phyloP scores from a whole-genome alignment of 352 stramenopile genomes.

The Globisporangium lucens region DNA sequence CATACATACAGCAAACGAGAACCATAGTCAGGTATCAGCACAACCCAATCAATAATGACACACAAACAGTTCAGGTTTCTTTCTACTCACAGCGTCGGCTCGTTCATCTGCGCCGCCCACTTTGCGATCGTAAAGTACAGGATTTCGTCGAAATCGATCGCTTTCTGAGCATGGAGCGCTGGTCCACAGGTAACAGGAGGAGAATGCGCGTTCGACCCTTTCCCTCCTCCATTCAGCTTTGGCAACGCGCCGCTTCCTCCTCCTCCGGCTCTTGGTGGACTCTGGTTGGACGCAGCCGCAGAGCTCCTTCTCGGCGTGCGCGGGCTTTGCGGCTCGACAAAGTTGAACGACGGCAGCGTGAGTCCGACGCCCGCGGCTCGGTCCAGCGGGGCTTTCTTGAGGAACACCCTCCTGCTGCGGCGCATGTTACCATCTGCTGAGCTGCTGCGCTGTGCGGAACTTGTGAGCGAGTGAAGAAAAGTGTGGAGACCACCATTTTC shows the following conservation, averaged over 20 bases:
- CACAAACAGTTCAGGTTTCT: background rate
- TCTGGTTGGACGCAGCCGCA: background rate
- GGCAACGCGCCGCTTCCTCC: background rate
- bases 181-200: constrained; percentile 4
- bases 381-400: constrained; percentile 18
- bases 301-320: background rate
- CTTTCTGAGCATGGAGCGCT: background rate
- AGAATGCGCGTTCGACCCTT: background rate
- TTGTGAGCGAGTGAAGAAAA: background rate
- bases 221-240: background rate
- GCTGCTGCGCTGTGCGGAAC: background rate
- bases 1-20: background rate
- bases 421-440: constrained; percentile 6
- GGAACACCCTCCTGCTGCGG: constrained; percentile 5
- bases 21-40: background rate
- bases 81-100: constrained; percentile 18
- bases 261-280: background rate
- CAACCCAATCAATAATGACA: background rate
- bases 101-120: constrained; percentile 20
- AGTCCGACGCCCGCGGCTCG: constrained; percentile 28
- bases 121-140: constrained; percentile 19
- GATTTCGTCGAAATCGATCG: constrained; percentile 20
- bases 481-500: background rate
- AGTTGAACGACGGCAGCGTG: constrained; percentile 60
- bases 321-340: constrained; percentile 38